These are phyloP conservation scores for Primulina huaijiensis DNA, from an alignment of 257 asterid genomes.

Conservation along the genomic window DNA sequence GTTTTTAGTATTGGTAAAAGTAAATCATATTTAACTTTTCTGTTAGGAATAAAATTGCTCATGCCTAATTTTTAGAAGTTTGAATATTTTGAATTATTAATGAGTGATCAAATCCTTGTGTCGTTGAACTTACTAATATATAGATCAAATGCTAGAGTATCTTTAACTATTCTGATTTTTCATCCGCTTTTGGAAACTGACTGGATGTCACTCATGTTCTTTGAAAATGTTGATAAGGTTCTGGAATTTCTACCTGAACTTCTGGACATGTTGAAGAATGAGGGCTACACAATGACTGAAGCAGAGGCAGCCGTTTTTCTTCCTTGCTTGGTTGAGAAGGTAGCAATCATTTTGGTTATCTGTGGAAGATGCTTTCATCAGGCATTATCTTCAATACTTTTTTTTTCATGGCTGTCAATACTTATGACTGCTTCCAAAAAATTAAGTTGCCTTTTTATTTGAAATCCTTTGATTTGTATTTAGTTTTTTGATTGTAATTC, in stretches of 20 bases:
- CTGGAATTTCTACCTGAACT: slow-evolving; percentile 98
- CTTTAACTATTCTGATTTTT: background rate
- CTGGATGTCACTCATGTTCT: slow-evolving; percentile 19
- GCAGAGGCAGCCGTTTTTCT: slow-evolving; percentile 94
- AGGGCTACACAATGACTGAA: slow-evolving; percentile 82
- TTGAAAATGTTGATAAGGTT: slow-evolving; percentile 49
- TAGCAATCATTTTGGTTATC: slow-evolving; percentile 25
- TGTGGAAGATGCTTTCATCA: slow-evolving; percentile 9
- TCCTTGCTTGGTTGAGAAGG: slow-evolving; percentile 98
- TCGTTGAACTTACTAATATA: background rate
- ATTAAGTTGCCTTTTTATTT: background rate
- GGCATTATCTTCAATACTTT: slow-evolving; percentile 13
- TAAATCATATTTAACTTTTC: background rate
- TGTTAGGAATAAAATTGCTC: slow-evolving; percentile 3
- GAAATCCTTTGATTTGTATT: background rate
- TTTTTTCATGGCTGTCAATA: slow-evolving; percentile 2
- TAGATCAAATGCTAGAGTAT: background rate
- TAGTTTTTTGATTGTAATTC: background rate
- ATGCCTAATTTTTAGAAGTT: background rate
- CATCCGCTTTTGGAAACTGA: background rate
- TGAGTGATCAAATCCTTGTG: background rate
- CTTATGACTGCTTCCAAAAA: slow-evolving; percentile 16
- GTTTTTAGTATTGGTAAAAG: background rate
- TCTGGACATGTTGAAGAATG: slow-evolving; percentile 75
- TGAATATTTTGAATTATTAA: background rate